Evolutionary conservation across 2,329 filamentous ascomycete genomes (phyloP).

Genomic region (Tricladium varicosporioides): DNA sequence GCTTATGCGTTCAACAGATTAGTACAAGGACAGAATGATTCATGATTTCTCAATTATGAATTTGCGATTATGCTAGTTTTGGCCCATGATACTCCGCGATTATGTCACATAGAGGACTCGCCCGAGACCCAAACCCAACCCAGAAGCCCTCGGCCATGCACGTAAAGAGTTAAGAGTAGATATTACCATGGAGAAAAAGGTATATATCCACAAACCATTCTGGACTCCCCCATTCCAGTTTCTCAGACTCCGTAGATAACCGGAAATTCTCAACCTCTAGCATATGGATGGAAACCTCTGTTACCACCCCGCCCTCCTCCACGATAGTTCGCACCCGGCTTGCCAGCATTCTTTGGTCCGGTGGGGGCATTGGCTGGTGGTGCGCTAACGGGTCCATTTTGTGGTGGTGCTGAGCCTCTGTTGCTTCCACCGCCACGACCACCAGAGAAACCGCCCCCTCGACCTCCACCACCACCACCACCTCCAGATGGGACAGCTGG

Average conservation of each 20-base stretch:
- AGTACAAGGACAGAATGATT: too few relatives aligned
- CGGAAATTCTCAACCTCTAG: conserved; percentile 29
- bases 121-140: not conserved
- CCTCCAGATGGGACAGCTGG: conserved; percentile 53
- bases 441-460: conserved; percentile 23
- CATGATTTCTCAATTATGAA: too few relatives aligned
- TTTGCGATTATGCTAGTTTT: too few relatives aligned
- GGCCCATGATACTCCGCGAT: not conserved
- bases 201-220: not conserved
- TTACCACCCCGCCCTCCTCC: conserved; percentile 77
- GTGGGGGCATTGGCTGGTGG: conserved; percentile 85
- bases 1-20: too few relatives aligned
- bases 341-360: conserved; percentile 91
- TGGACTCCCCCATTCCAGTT: not conserved
- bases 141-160: not conserved
- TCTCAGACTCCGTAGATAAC: not conserved
- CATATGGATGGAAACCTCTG: conserved; percentile 81
- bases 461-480: conserved; percentile 43
- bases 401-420: conserved; percentile 34
- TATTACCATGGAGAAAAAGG: not conserved
- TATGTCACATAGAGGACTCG: not conserved
- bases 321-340: conserved; percentile 88
- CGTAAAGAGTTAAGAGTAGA: not conserved
- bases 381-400: conserved; percentile 43
- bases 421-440: conserved; percentile 23